Base-by-base conservation (phyloP, 257 asterid species). In the Penstemon eatonii region DNA sequence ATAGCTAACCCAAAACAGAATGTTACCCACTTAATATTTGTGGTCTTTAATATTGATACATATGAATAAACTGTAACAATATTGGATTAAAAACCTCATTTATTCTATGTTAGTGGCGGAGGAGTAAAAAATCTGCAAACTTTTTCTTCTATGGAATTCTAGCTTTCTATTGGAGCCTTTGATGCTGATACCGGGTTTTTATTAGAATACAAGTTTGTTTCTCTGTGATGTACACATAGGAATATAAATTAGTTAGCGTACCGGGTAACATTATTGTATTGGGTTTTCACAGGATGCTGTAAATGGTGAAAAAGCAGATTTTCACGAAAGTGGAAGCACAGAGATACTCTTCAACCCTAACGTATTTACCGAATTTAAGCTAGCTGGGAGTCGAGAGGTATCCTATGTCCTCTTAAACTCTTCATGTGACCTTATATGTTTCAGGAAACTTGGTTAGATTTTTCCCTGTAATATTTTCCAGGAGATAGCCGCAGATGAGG, bases 401-500 rank as follows among this genome's bases (percentile, higher is more conserved):
- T 69, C 63, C 49, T 56, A 67, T 65, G 56, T 43, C 64, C 67
- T 45, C 59, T n/a, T 4, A 47, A 59, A 13, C 15, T 62, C 63
- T 45, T 60, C 65, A 41, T 36, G 71, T 46, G 44, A 50, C 67
- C 50, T 6, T 10, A 61, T 65, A 68, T 25, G 40, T 64, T 8
- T 53, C 8, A 8, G 45, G 72, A 60, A 60, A 25, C 44, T 66
- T 45, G 5, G 68, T 56, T 49, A 56, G 67, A 38, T 61, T 13
- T 25, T 55, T 69, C 60, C 60, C 38, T 53, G 56, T 51, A 68
- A 65, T 79, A 15, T 63, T 47, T 64, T 68, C 54, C 89, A 92
- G 98, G 96, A 87, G 74, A 81, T 87, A 73, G 87, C 79, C 61
- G 88, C 79, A 69, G 98, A 92, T 61, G 96, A 87, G 80, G 92